phyloP scores from a whole-genome alignment of 352 stramenopile genomes.

The Globisporangium yorkense region DNA sequence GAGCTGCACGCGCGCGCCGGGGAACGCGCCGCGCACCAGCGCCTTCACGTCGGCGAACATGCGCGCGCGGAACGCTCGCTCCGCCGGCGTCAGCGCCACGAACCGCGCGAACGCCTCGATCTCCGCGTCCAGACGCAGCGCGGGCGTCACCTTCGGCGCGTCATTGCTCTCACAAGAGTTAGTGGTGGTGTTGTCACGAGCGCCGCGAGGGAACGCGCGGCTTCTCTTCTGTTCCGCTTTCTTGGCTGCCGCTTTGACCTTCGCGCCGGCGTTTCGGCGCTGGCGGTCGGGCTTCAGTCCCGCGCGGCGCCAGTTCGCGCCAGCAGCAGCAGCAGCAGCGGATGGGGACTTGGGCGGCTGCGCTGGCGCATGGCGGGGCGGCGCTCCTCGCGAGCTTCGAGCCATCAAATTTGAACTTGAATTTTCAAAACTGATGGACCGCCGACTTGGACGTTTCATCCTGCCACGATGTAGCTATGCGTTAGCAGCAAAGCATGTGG shows the following conservation, averaged over 20 bases:
- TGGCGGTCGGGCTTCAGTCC: not conserved
- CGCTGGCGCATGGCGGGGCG: no score
- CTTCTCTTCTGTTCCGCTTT: constrained; percentile 5
- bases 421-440: no score
- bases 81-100: constrained; percentile 36
- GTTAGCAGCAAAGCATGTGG: no score
- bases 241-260: constrained; percentile 3
- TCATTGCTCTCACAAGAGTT: not conserved
- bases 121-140: constrained; percentile 27
- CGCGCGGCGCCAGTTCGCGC: not conserved
- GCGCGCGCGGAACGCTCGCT: constrained; percentile 27
- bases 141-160: not conserved
- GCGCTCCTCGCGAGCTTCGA: not conserved
- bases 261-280: not conserved
- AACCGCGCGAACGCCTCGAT: constrained; percentile 36
- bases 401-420: no score
- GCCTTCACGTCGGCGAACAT: constrained; percentile 41
- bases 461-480: no score
- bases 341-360: not conserved
- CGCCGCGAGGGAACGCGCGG: constrained; percentile 4
- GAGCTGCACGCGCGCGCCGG: constrained; percentile 38
- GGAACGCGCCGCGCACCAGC: constrained; percentile 36
- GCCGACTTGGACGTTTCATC: no score
- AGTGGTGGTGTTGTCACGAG: not conserved
- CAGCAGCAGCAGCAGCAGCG: not conserved